A percentile compares a stretch with the other conserved stretches of the same genome.
phyloP scores from a whole-genome alignment of 306 rosid species.

The Astragalus glycyphyllos region DNA sequence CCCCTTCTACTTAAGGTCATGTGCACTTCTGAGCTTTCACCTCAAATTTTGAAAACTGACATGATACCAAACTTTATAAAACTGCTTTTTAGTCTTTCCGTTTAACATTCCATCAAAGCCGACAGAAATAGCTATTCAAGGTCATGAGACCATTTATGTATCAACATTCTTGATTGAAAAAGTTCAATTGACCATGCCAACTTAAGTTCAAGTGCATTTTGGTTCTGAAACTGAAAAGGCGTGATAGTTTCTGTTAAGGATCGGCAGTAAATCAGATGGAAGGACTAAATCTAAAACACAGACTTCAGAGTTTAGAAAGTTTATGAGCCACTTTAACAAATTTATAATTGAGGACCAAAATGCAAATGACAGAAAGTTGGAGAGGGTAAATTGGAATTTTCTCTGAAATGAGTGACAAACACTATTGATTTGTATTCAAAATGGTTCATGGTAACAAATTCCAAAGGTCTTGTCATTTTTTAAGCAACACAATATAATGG shows the following conservation, averaged over 20 bases:
- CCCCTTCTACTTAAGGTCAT: neutral
- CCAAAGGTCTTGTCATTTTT: neutral
- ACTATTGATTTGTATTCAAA: neutral
- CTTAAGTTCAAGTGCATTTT: neutral
- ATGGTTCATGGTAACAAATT: neutral
- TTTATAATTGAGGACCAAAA: neutral
- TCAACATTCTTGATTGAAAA: neutral
- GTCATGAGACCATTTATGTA: neutral
- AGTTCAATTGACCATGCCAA: neutral
- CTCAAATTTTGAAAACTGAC: neutral
- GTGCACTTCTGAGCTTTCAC: neutral
- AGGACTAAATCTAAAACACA: neutral
- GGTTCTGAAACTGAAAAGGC: neutral
- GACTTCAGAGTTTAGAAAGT: neutral
- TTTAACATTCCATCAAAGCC: no score
- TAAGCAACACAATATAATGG: neutral
- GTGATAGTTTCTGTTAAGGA: neutral
- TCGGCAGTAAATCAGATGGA: neutral
- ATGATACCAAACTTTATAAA: neutral
- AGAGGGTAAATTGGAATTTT: neutral
- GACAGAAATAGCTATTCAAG: no score
- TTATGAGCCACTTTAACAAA: neutral
- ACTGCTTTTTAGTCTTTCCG: neutral
- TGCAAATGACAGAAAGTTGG: neutral
- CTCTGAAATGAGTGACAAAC: neutral